Conservation (phyloP, 805 yeast genomes). For the Teunomyces stri region DNA sequence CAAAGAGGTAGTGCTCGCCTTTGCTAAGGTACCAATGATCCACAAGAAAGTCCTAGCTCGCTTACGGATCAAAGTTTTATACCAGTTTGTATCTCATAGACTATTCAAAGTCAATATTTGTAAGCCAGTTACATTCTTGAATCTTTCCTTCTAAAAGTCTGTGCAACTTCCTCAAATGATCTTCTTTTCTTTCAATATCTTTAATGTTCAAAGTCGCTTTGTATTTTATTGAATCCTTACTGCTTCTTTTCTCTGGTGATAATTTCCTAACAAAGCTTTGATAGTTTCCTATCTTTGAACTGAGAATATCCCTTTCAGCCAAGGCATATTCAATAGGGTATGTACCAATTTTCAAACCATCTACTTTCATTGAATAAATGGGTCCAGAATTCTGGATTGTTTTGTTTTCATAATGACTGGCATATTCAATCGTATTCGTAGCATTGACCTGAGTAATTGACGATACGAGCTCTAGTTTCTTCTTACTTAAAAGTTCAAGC, state of each 20-base stretch:
- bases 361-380: neutral
- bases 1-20: too few species aligned
- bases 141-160: neutral
- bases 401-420: neutral
- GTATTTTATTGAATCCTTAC: neutral
- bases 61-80: too few species aligned
- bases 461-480: neutral
- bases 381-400: neutral
- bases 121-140: neutral
- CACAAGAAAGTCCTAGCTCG: too few species aligned
- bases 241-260: neutral
- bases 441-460: neutral
- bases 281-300: neutral
- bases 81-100: too few species aligned
- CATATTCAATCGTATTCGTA: neutral
- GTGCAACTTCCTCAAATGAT: neutral
- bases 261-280: neutral
- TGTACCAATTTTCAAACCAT: neutral
- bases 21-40: too few species aligned
- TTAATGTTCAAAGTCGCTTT: neutral
- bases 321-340: neutral
- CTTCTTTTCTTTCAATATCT: neutral
- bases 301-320: conserved; percentile 1
- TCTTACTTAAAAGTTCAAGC: neutral
- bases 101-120: neutral